phyloP scores from a whole-genome alignment of 2,329 filamentous ascomycete species.

The Diaporthe velutina region DNA sequence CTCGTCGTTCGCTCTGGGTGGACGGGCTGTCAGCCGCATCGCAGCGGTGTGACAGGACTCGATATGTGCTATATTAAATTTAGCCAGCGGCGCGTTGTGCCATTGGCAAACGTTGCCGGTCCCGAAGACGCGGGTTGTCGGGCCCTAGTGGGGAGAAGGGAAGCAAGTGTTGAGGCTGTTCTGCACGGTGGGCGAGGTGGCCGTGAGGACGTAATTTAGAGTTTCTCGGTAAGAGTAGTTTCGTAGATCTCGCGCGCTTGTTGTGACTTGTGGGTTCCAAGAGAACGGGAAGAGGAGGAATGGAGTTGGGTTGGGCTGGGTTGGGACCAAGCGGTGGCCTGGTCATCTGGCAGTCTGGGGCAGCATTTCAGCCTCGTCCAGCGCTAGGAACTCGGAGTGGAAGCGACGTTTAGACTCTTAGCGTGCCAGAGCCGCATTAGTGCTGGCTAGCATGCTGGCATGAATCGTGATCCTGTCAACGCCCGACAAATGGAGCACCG shows the following conservation, averaged over 20 bases:
- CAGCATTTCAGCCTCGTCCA: constrained; percentile 37
- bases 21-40: constrained; percentile 19
- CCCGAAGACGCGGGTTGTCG: constrained; percentile 4
- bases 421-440: constrained; percentile 35
- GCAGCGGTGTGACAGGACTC: constrained; percentile 28
- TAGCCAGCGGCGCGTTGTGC: constrained; percentile 7
- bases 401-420: constrained; percentile 29
- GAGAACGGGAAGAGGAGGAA: constrained; percentile 36
- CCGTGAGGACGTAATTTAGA: constrained; percentile 37
- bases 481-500: constrained; percentile 26
- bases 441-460: constrained; percentile 29
- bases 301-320: constrained; percentile 26
- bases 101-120: neutral
- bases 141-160: constrained; percentile 24
- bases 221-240: constrained; percentile 41
- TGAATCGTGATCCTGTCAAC: constrained; percentile 25
- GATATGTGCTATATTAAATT: constrained; percentile 9
- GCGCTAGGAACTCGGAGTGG: constrained; percentile 29
- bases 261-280: constrained; percentile 32
- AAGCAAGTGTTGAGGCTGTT: neutral
- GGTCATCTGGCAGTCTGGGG: constrained; percentile 32
- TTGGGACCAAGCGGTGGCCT: constrained; percentile 39
- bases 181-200: constrained; percentile 5
- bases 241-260: constrained; percentile 40
- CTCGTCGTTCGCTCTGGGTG: neutral